Conservation (phyloP, 2,329 filamentous ascomycete genomes). For the Talaromyces amestolkiae region DNA sequence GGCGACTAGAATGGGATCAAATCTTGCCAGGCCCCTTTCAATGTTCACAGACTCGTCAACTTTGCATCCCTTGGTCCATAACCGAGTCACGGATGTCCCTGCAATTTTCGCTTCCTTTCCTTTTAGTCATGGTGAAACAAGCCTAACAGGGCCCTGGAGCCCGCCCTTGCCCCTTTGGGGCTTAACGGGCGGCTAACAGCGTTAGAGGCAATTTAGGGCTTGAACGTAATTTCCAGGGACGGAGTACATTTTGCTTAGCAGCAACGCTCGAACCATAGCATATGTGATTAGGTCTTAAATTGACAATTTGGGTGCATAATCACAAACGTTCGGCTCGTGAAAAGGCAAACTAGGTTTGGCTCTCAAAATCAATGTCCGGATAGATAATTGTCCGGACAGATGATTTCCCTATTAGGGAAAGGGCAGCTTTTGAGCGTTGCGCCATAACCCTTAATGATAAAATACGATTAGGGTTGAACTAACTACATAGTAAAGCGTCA, state of each 20-base stretch:
- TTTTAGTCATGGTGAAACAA: conserved; percentile 14
- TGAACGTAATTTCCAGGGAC: conserved; percentile 1
- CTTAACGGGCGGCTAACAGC: neutral
- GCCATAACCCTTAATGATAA: neutral
- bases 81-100: conserved; percentile 12
- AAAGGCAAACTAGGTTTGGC: neutral
- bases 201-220: conserved; percentile 1
- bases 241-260: neutral
- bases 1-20: neutral
- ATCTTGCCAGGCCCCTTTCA: neutral
- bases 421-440: neutral
- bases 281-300: conserved; percentile 1
- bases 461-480: too few species aligned
- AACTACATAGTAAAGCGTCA: neutral
- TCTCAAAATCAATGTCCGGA: neutral
- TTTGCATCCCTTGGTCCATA: neutral
- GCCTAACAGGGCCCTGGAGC: neutral
- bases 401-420: neutral
- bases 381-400: neutral
- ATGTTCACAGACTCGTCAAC: neutral
- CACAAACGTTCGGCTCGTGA: neutral
- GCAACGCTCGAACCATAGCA: neutral
- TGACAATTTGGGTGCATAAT: neutral
- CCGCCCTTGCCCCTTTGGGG: conserved; percentile 2
- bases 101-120: neutral